Percentiles rank a stretch among this genome's conserved stretches.
Evolutionary conservation across 352 stramenopile genomes (phyloP).

Genomic region (Phytophthora ramorum): DNA sequence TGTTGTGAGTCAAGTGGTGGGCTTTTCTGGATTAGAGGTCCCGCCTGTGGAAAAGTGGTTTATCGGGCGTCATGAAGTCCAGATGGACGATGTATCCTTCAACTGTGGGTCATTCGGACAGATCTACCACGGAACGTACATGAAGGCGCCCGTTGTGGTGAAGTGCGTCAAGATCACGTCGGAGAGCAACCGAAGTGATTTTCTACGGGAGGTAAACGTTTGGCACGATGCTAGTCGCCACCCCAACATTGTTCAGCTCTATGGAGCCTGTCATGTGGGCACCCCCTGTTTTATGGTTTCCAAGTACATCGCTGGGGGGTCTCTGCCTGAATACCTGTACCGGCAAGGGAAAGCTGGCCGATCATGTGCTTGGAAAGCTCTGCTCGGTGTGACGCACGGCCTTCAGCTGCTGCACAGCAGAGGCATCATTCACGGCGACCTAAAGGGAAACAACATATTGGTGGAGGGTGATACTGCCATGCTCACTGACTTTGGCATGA

Average conservation of each 20-base stretch:
- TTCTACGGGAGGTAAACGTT: slow-evolving; percentile 14
- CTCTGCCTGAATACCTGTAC: slow-evolving; percentile 5
- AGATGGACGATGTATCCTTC: background rate
- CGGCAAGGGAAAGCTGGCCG: background rate
- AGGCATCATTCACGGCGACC: slow-evolving; percentile 11
- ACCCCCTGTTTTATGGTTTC: slow-evolving; percentile 14
- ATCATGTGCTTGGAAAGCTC: background rate
- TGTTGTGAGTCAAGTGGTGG: background rate
- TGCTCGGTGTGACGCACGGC: slow-evolving; percentile 10
- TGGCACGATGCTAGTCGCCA: slow-evolving; percentile 5
- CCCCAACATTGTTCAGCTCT: slow-evolving; percentile 11
- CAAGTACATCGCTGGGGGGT: slow-evolving; percentile 6
- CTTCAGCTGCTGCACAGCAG: slow-evolving; percentile 11
- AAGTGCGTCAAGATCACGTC: slow-evolving; percentile 13
- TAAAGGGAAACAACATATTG: slow-evolving; percentile 18
- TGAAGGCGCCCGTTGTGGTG: slow-evolving; percentile 1
- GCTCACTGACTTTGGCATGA: slow-evolving; percentile 21
- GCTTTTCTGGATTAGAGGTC: background rate
- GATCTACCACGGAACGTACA: slow-evolving; percentile 5
- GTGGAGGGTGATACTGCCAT: slow-evolving; percentile 8
- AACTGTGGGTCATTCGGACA: background rate
- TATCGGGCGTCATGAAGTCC: background rate
- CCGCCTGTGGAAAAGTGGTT: slow-evolving; percentile 3
- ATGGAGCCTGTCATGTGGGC: slow-evolving; percentile 6
- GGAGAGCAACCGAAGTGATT: slow-evolving; percentile 1